Base-by-base conservation (phyloP, 805 yeast species). In the Saccharomyces paradoxus region DNA sequence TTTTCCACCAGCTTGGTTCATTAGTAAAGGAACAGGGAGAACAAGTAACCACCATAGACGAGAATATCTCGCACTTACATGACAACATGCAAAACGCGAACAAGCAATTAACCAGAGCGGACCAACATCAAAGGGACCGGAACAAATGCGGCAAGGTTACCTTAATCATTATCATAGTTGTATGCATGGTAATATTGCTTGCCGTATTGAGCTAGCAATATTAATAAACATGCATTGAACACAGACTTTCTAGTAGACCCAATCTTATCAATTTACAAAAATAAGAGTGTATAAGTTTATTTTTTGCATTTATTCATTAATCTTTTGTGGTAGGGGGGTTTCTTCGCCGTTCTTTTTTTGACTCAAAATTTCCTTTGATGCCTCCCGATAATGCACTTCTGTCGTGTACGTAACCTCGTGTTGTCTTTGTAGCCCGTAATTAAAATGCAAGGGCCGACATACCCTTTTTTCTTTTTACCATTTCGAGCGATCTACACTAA, bases 11-110 rank as follows among this genome's bases (percentile, higher is more conserved):
- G 63, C 70, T 91, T 54, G 89, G 90, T 14, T 78, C 81, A 41
- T 72, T 91, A 62, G 94, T 91, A 1, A 75, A 78, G 52, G 91
- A 89, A 68, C 97, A 91, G 67, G 96, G 96, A 5, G 83, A 80
- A 30, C 90, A 87, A 60, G 77, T 91, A 17, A 96, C 89, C 64
- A 81, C 90, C 0, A 82, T 91, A 17, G 97, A 89, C 65, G 89
- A 85, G 57, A 89, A 89, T 69, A 75, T 91, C 48, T 71, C 83
- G 27, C 81, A 78, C 49, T 74, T 86, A 56, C 81, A 84, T 5
- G 77, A 74, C 24, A 85, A 87, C 62, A 79, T 88, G 5, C 84
- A 83, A 54, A 78, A 78, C 53, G 96, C 96, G 0, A 78, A 82
- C 30, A 77, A 79, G 22, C 95, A 90, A 64, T 75, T 91, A 50